Base-by-base conservation (phyloP, 1,284 basidiomycete genomes). In the Boletellus sp. region DNA sequence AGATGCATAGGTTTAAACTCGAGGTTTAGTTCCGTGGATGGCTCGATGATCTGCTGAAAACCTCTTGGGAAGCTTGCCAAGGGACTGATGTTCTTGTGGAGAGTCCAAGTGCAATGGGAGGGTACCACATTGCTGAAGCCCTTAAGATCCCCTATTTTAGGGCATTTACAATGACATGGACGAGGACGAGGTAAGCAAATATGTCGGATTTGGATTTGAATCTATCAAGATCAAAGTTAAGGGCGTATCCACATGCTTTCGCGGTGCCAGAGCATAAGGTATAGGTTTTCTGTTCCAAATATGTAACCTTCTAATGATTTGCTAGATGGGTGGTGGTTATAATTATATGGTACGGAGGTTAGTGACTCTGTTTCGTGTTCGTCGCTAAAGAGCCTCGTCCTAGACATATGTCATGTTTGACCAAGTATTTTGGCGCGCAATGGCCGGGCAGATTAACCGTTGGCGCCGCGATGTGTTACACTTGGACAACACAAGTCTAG, bases 231-330 rank as follows among this genome's bases (percentile, higher is more conserved):
- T 48, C 52, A 38, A 55, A 50, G 54, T 36, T 13, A 56, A 85
- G 93, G 61, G 93, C 91, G 5, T 99, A 98, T 69, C 96, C 96
- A 19, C 96, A 99, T 66, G 94, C 96, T 4, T 99, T 99, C 65
- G 94, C 93, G 18, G 96, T 98, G 3, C 96, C 97, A 1, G 93
- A 95, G 53, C 83, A 83, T 63, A 89, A 90, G 81, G 87, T 81
- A 60, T 35, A 62, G 26, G 12, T 41, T 59, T 50, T 58, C 46
- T 41, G 12, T 51, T 53, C n/a, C 8, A 33, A 57, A 47, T 54
- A 33, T 28, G 5, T 42, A 24, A 33, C 47, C 37, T 43, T 50
- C 48, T 72, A 38, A 65, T 58, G 24, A 32, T 45, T 52, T 18
- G 35, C 44, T 55, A 93, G 83, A 92, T 94, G 84, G 96, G 96